Conservation (phyloP, 2,329 filamentous ascomycete genomes). For the Colletotrichum tamarilloi region DNA sequence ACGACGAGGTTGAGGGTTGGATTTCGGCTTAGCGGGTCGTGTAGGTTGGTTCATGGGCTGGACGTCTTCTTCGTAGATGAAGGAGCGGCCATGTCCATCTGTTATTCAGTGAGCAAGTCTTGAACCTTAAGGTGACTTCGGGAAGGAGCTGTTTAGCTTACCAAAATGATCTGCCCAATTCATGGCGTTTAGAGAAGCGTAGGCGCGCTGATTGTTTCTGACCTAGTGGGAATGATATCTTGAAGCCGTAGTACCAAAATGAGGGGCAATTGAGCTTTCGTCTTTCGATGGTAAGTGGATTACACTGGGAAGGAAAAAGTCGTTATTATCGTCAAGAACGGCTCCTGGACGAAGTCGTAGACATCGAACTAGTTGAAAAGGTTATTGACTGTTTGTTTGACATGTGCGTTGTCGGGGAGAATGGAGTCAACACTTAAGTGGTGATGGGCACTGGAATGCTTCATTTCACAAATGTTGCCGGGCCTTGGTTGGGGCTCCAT, state of each 20-base stretch:
- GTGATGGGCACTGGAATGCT: conserved; percentile 24
- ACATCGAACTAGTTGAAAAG: not conserved
- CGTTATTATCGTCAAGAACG: not conserved
- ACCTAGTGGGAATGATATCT: not conserved
- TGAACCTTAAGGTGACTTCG: not conserved
- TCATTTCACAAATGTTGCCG: conserved; percentile 6
- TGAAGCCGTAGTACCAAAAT: too few relatives aligned
- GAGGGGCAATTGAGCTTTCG: not conserved
- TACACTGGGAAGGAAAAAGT: not conserved
- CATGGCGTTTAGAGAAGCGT: not conserved
- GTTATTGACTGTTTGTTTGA: conserved; percentile 1
- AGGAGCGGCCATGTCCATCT: not conserved
- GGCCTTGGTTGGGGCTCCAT: not conserved
- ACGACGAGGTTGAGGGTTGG: not conserved
- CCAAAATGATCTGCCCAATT: conserved; percentile 20
- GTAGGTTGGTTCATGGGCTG: not conserved
- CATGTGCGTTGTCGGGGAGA: conserved; percentile 19
- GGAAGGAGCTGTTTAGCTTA: not conserved
- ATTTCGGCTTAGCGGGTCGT: not conserved
- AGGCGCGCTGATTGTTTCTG: not conserved
- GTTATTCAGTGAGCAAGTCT: too few relatives aligned
- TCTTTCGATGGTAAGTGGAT: not conserved
- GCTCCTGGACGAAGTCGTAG: too few relatives aligned
- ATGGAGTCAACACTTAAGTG: not conserved
- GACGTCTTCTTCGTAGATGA: conserved; percentile 11